Conservation (phyloP, 208 protist genomes). For the Leishmania braziliensis region DNA sequence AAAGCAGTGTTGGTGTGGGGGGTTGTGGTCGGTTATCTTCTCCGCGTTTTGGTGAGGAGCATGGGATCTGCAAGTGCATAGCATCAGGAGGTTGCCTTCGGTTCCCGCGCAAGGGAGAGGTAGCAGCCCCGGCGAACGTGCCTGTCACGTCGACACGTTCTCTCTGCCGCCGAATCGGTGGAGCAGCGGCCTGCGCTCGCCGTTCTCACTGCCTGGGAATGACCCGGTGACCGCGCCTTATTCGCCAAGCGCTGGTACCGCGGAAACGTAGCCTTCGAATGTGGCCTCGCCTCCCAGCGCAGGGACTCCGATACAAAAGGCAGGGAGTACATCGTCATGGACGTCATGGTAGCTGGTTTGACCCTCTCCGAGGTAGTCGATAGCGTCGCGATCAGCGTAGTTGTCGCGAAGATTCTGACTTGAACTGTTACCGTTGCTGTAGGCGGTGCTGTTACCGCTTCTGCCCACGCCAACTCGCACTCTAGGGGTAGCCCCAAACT, state of each 20-base stretch:
- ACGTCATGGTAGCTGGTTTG: not conserved
- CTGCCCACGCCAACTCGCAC: not conserved
- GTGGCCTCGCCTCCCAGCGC: not conserved
- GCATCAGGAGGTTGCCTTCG: no score
- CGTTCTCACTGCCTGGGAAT: not conserved
- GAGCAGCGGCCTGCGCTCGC: conserved; percentile 9
- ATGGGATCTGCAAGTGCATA: not conserved
- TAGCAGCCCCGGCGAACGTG: not conserved
- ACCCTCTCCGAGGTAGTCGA: not conserved
- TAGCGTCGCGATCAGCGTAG: conserved; percentile 23
- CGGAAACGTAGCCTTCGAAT: not conserved
- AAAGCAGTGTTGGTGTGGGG: no score
- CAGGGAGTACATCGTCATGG: conserved; percentile 3
- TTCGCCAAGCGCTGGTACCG: not conserved
- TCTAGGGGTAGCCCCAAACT: not conserved
- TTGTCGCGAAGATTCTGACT: conserved; percentile 14
- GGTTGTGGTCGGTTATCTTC: no score
- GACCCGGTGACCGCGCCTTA: conserved; percentile 10
- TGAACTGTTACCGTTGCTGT: not conserved
- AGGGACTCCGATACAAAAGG: not conserved
- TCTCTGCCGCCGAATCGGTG: not conserved
- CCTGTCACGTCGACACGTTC: not conserved
- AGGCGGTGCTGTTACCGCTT: not conserved
- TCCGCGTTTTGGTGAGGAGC: not conserved
- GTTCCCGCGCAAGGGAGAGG: not conserved